Conservation (phyloP, 1,139 yeast species). For the Yueomyces sp. region DNA sequence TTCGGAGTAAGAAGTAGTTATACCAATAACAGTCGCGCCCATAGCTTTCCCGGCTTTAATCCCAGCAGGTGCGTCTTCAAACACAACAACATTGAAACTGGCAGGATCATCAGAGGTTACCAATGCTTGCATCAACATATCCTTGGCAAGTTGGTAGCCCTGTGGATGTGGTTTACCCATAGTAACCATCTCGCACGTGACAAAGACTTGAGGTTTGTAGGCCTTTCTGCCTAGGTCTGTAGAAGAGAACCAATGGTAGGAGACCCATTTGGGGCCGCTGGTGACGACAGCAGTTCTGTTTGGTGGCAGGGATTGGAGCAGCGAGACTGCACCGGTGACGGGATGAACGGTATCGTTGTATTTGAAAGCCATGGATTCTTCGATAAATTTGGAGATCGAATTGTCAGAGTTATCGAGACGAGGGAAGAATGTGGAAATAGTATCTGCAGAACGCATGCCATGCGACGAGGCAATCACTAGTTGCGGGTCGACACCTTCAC, state of each 20-base stretch:
- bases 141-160: slow-evolving; percentile 40
- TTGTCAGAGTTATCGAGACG: slow-evolving; percentile 46
- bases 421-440: slow-evolving; percentile 52
- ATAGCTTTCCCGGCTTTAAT: slow-evolving; percentile 66
- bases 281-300: slow-evolving; percentile 65
- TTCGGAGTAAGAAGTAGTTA: slow-evolving; percentile 58
- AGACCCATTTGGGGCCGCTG: slow-evolving; percentile 59
- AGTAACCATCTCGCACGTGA: slow-evolving; percentile 59
- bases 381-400: slow-evolving; percentile 41
- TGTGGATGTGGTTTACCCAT: slow-evolving; percentile 70
- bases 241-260: slow-evolving; percentile 29
- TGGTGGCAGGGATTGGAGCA: slow-evolving; percentile 35
- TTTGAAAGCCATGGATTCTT: slow-evolving; percentile 49
- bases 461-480: slow-evolving; percentile 58
- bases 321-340: slow-evolving; percentile 54
- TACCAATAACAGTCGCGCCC: slow-evolving; percentile 63
- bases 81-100: slow-evolving; percentile 39
- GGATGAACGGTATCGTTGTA: slow-evolving; percentile 53
- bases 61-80: slow-evolving; percentile 79
- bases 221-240: slow-evolving; percentile 42
- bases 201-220: slow-evolving; percentile 48
- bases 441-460: slow-evolving; percentile 63
- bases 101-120: slow-evolving; percentile 28
- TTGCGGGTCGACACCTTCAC: slow-evolving; percentile 52
- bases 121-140: slow-evolving; percentile 35